Evolutionary conservation across 352 stramenopile genomes (phyloP).

Genomic region (Elongisporangium senticosum): DNA sequence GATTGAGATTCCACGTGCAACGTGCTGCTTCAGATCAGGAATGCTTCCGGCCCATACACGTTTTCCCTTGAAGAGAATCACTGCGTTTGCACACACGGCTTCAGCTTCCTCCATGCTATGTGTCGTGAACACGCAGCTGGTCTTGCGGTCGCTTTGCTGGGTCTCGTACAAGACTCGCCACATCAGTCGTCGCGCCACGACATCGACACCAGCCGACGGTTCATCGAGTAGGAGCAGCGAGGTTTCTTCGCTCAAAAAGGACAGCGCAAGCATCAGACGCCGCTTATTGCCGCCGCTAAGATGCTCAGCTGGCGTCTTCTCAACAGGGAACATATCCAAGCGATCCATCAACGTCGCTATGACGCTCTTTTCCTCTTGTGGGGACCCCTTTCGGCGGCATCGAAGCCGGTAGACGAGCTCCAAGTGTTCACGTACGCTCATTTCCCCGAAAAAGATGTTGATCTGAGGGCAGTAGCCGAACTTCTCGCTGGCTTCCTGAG

Average conservation of each 20-base stretch:
- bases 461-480: constrained; percentile 81
- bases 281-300: constrained; percentile 83
- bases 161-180: constrained; percentile 74
- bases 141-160: constrained; percentile 29
- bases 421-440: constrained; percentile 72
- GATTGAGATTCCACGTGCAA: constrained; percentile 61
- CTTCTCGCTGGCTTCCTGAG: constrained; percentile 38
- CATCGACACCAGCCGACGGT: constrained; percentile 74
- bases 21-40: constrained; percentile 71
- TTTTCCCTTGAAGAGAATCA: constrained; percentile 71
- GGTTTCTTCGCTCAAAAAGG: constrained; percentile 60
- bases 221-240: constrained; percentile 74
- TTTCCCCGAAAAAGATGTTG: constrained; percentile 68
- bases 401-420: constrained; percentile 63
- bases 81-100: constrained; percentile 73
- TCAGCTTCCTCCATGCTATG: constrained; percentile 86
- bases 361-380: constrained; percentile 17
- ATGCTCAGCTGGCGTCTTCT: constrained; percentile 43
- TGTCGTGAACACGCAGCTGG: constrained; percentile 78
- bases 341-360: constrained; percentile 42
- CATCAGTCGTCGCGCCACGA: constrained; percentile 73
- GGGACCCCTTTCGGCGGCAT: constrained; percentile 18
- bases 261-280: constrained; percentile 69
- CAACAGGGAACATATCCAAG: constrained; percentile 61
- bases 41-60: constrained; percentile 76